phyloP scores from a whole-genome alignment of 2,329 filamentous ascomycete genomes.

The Hypoxylon sp. region DNA sequence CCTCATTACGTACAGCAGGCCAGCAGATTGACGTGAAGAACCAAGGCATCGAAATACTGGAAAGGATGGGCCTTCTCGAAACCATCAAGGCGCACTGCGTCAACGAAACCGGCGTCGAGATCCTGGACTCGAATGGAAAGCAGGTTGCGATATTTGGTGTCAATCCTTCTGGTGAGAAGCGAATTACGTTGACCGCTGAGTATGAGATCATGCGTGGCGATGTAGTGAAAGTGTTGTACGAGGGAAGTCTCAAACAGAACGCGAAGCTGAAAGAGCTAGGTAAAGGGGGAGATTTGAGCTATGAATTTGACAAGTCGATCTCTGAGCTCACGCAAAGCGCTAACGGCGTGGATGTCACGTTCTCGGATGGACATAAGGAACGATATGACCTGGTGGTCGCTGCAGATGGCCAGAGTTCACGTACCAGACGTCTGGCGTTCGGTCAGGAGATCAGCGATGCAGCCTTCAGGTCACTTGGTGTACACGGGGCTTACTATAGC shows the following conservation, averaged over 20 bases:
- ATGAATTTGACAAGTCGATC: conserved; percentile 53
- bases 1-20: conserved; percentile 56
- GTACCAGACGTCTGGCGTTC: conserved; percentile 58
- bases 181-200: conserved; percentile 64
- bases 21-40: conserved; percentile 63
- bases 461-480: conserved; percentile 48
- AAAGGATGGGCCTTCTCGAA: conserved; percentile 57
- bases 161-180: conserved; percentile 57
- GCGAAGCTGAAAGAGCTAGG: conserved; percentile 34
- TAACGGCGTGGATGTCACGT: conserved; percentile 53
- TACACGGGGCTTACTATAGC: conserved; percentile 58
- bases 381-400: conserved; percentile 66
- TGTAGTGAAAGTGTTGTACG: conserved; percentile 63
- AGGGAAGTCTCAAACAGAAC: conserved; percentile 53
- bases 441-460: conserved; percentile 48
- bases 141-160: conserved; percentile 57
- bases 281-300: conserved; percentile 41
- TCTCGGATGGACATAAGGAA: conserved; percentile 60
- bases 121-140: conserved; percentile 59
- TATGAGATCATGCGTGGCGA: conserved; percentile 72
- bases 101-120: conserved; percentile 62
- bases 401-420: conserved; percentile 66
- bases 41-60: conserved; percentile 57
- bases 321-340: conserved; percentile 48
- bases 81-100: conserved; percentile 56